These are phyloP conservation scores for Ilyonectria robusta DNA, from an alignment of 2,329 filamentous ascomycete species.

Conservation along the genomic window DNA sequence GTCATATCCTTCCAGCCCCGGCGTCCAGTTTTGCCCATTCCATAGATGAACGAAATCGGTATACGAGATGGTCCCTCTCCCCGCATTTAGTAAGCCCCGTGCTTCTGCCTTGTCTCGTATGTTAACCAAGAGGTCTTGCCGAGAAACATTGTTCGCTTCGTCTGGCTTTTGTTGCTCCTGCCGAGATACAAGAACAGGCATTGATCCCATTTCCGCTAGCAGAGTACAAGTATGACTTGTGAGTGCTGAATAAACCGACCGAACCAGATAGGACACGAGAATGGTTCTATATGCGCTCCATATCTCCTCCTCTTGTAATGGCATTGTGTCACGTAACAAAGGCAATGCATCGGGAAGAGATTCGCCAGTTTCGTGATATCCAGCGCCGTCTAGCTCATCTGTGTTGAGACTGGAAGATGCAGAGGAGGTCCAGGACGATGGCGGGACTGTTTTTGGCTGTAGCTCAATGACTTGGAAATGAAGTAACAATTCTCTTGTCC, in stretches of 20 bases:
- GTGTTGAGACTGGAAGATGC: background rate
- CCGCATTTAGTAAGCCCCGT: background rate
- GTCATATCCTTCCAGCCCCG: constrained; percentile 14
- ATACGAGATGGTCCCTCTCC: constrained; percentile 11
- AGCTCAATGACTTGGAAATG: constrained; percentile 10
- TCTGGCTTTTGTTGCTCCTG: background rate
- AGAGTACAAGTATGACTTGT: constrained; percentile 18
- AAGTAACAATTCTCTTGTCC: constrained; percentile 27
- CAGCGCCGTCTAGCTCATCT: background rate
- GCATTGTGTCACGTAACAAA: background rate
- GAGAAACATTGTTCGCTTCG: background rate
- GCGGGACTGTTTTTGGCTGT: background rate
- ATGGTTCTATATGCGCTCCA: constrained; percentile 28
- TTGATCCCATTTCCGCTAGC: constrained; percentile 9
- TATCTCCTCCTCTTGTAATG: constrained; percentile 4
- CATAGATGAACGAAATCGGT: constrained; percentile 13
- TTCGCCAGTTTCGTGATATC: background rate
- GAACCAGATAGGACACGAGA: constrained; percentile 21
- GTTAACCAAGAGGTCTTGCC: constrained; percentile 1
- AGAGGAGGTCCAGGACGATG: background rate
- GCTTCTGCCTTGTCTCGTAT: background rate
- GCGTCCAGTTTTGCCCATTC: constrained; percentile 3
- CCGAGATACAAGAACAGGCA: constrained; percentile 15
- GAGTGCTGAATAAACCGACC: constrained; percentile 14
- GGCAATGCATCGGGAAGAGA: background rate